Evolutionary conservation across 305 asterid species (phyloP).

Genomic region (Fraxinus platypoda): DNA sequence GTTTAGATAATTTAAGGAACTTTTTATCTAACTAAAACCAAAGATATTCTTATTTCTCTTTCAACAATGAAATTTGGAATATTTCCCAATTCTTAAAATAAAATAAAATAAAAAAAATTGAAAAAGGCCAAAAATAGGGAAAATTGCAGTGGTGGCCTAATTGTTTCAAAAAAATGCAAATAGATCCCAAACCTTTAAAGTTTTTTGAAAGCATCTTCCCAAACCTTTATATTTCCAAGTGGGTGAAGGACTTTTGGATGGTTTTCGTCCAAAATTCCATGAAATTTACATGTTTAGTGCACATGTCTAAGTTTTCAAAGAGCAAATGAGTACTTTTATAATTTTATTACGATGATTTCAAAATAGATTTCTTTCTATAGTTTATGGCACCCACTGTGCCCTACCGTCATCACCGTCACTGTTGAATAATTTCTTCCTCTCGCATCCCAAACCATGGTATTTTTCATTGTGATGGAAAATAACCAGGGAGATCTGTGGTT

Average conservation of each 20-base stretch:
- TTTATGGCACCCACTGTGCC: not conserved
- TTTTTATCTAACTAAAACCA: not conserved
- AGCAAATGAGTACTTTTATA: not conserved
- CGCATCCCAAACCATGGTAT: not conserved
- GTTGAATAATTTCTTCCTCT: not conserved
- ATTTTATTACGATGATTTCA: not conserved
- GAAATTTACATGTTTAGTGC: not conserved
- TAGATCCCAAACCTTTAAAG: not conserved
- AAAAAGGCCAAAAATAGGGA: not conserved
- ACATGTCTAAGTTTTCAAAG: not conserved
- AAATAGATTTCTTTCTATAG: not conserved
- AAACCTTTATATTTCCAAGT: not conserved
- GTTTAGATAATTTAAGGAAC: not conserved
- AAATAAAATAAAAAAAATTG: not conserved
- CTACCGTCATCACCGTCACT: not conserved
- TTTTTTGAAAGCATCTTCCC: not conserved
- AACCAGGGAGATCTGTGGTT: not conserved
- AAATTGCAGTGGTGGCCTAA: not conserved
- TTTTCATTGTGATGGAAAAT: not conserved
- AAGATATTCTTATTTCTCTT: not conserved
- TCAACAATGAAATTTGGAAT: not conserved
- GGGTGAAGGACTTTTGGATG: not conserved
- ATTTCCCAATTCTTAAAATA: not conserved
- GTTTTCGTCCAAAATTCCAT: not conserved
- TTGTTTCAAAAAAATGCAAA: not conserved